Evolutionary conservation across 2,329 filamentous ascomycete species (phyloP).

Genomic region (Colletotrichum sp.): DNA sequence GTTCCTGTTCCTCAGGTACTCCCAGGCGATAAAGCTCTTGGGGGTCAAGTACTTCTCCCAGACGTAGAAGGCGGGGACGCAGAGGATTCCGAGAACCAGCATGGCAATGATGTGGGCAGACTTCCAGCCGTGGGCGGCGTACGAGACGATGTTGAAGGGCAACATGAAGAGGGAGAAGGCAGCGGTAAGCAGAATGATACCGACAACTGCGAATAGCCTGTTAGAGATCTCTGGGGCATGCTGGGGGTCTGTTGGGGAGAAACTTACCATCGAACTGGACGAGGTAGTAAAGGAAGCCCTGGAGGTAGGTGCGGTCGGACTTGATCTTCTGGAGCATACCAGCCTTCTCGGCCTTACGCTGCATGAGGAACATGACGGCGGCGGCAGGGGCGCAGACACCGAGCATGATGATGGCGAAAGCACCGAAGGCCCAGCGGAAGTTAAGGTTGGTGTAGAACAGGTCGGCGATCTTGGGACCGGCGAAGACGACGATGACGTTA

Average conservation of each 20-base stretch:
- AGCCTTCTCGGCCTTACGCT: slow-evolving; percentile 53
- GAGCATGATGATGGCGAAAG: slow-evolving; percentile 67
- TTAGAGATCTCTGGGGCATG: background rate
- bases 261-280: slow-evolving; percentile 23
- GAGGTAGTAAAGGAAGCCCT: slow-evolving; percentile 17
- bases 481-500: slow-evolving; percentile 48
- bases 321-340: slow-evolving; percentile 37
- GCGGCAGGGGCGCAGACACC: slow-evolving; percentile 45
- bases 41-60: slow-evolving; percentile 59
- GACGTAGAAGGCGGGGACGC: slow-evolving; percentile 49
- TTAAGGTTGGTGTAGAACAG: slow-evolving; percentile 41
- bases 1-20: slow-evolving; percentile 46
- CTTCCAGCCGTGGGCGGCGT: slow-evolving; percentile 45
- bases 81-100: slow-evolving; percentile 55
- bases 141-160: slow-evolving; percentile 58
- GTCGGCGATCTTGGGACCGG: slow-evolving; percentile 45
- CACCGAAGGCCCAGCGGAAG: slow-evolving; percentile 60
- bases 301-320: slow-evolving; percentile 1
- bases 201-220: slow-evolving; percentile 35
- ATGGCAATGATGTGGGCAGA: slow-evolving; percentile 50
- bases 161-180: slow-evolving; percentile 60
- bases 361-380: slow-evolving; percentile 36
- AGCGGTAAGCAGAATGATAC: slow-evolving; percentile 52
- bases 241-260: background rate
- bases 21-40: slow-evolving; percentile 56